These are phyloP conservation scores for Xylariales sp. DNA, from an alignment of 2,329 filamentous ascomycete species.

Conservation along the genomic window DNA sequence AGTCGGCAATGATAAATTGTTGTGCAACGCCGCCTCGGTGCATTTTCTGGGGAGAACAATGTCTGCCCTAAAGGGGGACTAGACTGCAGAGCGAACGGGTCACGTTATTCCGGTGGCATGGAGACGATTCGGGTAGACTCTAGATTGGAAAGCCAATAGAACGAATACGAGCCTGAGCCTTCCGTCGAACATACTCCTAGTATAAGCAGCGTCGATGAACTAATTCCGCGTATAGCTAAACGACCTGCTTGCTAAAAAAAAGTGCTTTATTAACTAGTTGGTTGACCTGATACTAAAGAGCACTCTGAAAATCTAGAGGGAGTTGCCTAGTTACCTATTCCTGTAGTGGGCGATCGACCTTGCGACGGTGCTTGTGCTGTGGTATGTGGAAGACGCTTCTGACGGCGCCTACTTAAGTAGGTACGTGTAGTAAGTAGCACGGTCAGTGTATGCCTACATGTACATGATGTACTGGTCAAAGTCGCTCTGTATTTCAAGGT, in stretches of 20 bases:
- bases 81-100: constrained; percentile 20
- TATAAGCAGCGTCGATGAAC: constrained; percentile 20
- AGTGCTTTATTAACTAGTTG: not conserved
- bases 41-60: not conserved
- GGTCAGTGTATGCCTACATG: too few species aligned
- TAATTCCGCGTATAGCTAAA: too few species aligned
- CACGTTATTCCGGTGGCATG: not conserved
- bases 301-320: too few species aligned
- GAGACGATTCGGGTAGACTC: constrained; percentile 3
- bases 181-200: constrained; percentile 23
- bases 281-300: too few species aligned
- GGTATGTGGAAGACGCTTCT: too few species aligned
- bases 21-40: constrained; percentile 7
- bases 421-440: too few species aligned
- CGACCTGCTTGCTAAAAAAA: constrained; percentile 26
- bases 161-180: constrained; percentile 4
- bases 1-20: constrained; percentile 13
- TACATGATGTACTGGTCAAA: too few species aligned
- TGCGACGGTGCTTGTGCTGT: too few species aligned
- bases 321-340: too few species aligned
- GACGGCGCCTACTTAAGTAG: too few species aligned
- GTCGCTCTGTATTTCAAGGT: too few species aligned
- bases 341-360: too few species aligned
- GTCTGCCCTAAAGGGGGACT: not conserved
- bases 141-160: constrained; percentile 10